Evolutionary conservation across 2,329 filamentous ascomycete genomes (phyloP), one percentile per base, ranked within the genome.

Genomic region (Penicillium palitans): DNA sequence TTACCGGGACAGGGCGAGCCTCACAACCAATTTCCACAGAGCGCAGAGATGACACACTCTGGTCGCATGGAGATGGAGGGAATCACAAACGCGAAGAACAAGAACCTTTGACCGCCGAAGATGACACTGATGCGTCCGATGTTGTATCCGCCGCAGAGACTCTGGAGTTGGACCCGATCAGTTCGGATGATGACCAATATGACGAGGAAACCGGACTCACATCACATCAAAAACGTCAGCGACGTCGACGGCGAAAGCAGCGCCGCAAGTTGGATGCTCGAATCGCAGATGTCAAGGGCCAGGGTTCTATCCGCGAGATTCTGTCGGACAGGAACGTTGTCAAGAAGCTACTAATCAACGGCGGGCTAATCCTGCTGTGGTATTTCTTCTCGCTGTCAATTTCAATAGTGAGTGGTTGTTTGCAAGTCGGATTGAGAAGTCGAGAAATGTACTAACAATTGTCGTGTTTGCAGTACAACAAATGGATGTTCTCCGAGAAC

Each of bases 401-500:
- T 73, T 96, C 92, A 61, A 83, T 97, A 68, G 90, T 93, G 83
- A 79, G 89, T 80, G 29, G 8, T 41, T 41, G 12, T 3, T 29
- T 15, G 7, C 7, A 8, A 10, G 12, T 19, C 9, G 13, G 6
- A 31, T 31, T 13, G 10, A 10, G 7, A 31, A 15, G 25, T 54
- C n/a, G 6, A 48, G 17, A 21, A n/a, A 21, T 12, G n/a, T 44
- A 60, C 61, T 68, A 54, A 65, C 35, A n/a, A 44, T 44, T 21
- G 33, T 31, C n/a, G 9, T 47, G 47, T 29, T 45, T 40, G 39
- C 67, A 95, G 89, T 99, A 98, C 82, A 99, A 99, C 83, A 98
- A 97, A 80, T 98, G 95, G 95, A 98, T 99, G 93, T 98, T 99
- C 78, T 90, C 90, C 70, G 84, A 88, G 61, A 84, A 89, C 66